Percentiles rank a stretch among this genome's conserved stretches.
These are phyloP conservation scores for Boletus huronensis DNA, from an alignment of 768 basidiomycete species.

Conservation along the genomic window DNA sequence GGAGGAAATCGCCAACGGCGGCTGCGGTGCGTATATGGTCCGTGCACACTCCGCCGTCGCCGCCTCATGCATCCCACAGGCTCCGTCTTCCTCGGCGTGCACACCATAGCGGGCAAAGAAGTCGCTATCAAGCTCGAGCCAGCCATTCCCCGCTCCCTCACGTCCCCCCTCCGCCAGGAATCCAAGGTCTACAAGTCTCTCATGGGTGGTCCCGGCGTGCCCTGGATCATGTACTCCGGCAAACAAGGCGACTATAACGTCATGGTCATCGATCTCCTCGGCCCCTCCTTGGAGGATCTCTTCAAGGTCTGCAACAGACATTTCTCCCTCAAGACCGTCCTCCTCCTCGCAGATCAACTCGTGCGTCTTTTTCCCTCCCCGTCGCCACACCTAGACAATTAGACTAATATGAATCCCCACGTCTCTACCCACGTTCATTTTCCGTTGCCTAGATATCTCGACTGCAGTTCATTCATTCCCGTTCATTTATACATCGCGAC, in stretches of 20 bases:
- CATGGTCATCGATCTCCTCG: slow-evolving; percentile 95
- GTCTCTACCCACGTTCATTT: slow-evolving; percentile 21
- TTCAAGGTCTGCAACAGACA: slow-evolving; percentile 89
- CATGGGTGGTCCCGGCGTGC: slow-evolving; percentile 85
- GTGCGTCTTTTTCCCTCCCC: slow-evolving; percentile 43
- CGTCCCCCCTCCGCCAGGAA: slow-evolving; percentile 80
- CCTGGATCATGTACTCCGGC: slow-evolving; percentile 91
- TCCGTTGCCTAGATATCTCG: slow-evolving; percentile 70
- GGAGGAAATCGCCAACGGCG: slow-evolving; percentile 77
- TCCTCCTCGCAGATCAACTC: slow-evolving; percentile 91
- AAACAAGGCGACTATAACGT: slow-evolving; percentile 94
- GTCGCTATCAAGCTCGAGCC: slow-evolving; percentile 84
- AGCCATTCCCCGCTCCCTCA: slow-evolving; percentile 40
- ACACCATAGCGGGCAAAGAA: slow-evolving; percentile 78
- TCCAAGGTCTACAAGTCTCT: slow-evolving; percentile 90
- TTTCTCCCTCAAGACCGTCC: slow-evolving; percentile 91
- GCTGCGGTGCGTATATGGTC: slow-evolving; percentile 70
- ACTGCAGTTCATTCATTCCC: slow-evolving; percentile 94
- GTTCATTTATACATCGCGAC: slow-evolving; percentile 93
- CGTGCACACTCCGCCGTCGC: slow-evolving; percentile 5
- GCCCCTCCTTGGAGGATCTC: slow-evolving; percentile 82
- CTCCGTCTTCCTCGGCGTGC: slow-evolving; percentile 74
- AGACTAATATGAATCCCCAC: slow-evolving; percentile 2
- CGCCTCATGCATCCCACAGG: slow-evolving; percentile 39
- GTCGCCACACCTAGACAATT: neutral